Percentiles rank a stretch among this genome's conserved stretches.
These are phyloP conservation scores for Fusarium sp. DNA, from an alignment of 2,329 filamentous ascomycete genomes.

Conservation along the genomic window DNA sequence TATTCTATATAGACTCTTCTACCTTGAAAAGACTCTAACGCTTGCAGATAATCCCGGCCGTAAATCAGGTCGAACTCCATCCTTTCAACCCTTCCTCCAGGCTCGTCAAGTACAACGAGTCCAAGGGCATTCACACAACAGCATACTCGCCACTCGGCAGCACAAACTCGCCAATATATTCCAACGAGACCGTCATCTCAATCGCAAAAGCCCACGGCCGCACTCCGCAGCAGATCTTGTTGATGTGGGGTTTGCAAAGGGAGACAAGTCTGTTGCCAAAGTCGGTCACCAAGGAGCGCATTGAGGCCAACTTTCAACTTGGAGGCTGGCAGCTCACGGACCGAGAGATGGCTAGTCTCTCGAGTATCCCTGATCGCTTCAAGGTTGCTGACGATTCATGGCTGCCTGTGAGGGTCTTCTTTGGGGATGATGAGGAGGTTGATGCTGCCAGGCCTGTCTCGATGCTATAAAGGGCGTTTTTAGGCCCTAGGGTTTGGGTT, in stretches of 20 bases:
- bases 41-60: constrained; percentile 63
- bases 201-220: neutral
- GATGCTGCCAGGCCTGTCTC: neutral
- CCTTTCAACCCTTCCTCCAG: constrained; percentile 52
- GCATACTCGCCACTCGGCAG: constrained; percentile 6
- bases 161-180: constrained; percentile 4
- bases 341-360: neutral
- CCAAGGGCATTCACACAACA: neutral
- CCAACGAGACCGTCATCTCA: neutral
- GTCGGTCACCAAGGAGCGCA: neutral
- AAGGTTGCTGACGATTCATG: constrained; percentile 6
- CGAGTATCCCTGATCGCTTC: neutral
- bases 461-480: neutral
- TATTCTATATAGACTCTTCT: neutral
- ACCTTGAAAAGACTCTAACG: neutral
- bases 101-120: neutral
- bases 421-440: neutral
- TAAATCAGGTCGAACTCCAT: constrained; percentile 77
- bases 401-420: constrained; percentile 1
- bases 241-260: constrained; percentile 4
- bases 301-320: neutral
- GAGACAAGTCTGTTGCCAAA: constrained; percentile 1
- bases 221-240: neutral
- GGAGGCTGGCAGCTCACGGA: neutral
- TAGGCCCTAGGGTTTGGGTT: neutral